Evolutionary conservation across 179 eudicot genomes (phyloP).

Genomic region (Silene coronaria): DNA sequence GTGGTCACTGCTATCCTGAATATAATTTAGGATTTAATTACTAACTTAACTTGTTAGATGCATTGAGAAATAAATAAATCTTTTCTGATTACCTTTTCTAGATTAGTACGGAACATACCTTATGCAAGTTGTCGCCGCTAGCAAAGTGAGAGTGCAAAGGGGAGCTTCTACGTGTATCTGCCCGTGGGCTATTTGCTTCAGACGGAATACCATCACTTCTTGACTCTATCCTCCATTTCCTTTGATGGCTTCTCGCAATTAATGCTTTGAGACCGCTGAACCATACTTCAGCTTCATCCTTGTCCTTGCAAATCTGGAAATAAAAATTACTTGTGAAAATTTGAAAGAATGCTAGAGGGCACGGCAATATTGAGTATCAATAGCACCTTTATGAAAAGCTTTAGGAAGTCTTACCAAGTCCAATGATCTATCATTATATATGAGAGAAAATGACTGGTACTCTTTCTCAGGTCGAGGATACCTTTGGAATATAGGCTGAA

Average conservation of each 20-base stretch:
- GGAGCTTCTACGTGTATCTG: constrained; percentile 82
- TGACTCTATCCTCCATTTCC: constrained; percentile 93
- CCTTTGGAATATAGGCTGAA: constrained; percentile 91
- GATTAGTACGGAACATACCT: constrained; percentile 37
- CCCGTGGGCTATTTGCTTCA: constrained; percentile 93
- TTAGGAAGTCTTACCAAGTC: constrained; percentile 62
- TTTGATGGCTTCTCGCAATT: constrained; percentile 79
- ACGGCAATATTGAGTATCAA: constrained; percentile 3
- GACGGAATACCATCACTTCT: constrained; percentile 94
- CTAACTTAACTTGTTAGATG: constrained; percentile 9
- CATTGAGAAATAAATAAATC: neutral
- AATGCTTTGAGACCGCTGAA: constrained; percentile 94
- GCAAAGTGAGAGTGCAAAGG: constrained; percentile 87
- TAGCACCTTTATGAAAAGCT: neutral
- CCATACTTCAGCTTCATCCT: constrained; percentile 99
- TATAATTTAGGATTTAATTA: constrained; percentile 6
- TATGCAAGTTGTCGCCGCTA: constrained; percentile 60
- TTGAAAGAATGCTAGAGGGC: neutral
- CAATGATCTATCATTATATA: constrained; percentile 85
- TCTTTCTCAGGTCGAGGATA: constrained; percentile 98
- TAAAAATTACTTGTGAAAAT: constrained; percentile 15
- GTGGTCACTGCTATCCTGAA: constrained; percentile 77
- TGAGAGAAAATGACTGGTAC: constrained; percentile 92
- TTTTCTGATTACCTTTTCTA: neutral
- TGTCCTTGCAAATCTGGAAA: constrained; percentile 88